Conservation (phyloP, 352 stramenopile genomes). For the Achlya hypogyna region DNA sequence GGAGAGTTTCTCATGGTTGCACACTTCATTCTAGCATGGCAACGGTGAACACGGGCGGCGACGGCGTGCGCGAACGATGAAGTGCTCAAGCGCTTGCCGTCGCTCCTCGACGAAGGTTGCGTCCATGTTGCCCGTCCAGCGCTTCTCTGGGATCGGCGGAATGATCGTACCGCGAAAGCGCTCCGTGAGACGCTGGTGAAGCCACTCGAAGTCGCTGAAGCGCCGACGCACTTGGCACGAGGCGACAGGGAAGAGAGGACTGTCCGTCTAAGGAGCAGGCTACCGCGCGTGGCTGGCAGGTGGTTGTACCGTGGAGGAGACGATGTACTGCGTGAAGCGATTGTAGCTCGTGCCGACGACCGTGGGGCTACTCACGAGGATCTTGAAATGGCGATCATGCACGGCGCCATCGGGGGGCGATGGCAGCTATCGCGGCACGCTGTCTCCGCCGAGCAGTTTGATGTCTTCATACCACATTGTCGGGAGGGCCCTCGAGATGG, state of each 20-base stretch:
- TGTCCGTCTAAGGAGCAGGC: conserved; percentile 42
- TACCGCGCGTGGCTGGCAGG: background rate
- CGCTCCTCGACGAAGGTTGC: conserved; percentile 84
- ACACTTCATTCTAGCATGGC: conserved; percentile 69
- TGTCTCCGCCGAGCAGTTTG: background rate
- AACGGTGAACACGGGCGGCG: background rate
- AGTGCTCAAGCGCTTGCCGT: conserved; percentile 78
- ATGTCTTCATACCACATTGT: conserved; percentile 52
- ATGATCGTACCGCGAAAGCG: conserved; percentile 82
- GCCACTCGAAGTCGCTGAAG: conserved; percentile 87
- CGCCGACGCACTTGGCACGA: conserved; percentile 73
- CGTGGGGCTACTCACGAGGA: conserved; percentile 68
- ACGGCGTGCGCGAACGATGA: conserved; percentile 46
- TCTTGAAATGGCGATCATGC: conserved; percentile 46
- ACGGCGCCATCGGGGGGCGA: conserved; percentile 36
- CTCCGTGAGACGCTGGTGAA: conserved; percentile 68
- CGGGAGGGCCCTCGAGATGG: conserved; percentile 61
- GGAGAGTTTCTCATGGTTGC: conserved; percentile 71
- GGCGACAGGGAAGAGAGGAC: conserved; percentile 47
- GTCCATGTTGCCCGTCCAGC: conserved; percentile 69
- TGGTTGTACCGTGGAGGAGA: conserved; percentile 62
- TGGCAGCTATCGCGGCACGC: conserved; percentile 31
- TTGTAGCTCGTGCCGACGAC: conserved; percentile 73
- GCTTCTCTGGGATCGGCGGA: conserved; percentile 78
- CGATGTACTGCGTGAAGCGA: conserved; percentile 83